Conservation (phyloP, 495 filamentous ascomycete species). For the Achaetomiella virescens region DNA sequence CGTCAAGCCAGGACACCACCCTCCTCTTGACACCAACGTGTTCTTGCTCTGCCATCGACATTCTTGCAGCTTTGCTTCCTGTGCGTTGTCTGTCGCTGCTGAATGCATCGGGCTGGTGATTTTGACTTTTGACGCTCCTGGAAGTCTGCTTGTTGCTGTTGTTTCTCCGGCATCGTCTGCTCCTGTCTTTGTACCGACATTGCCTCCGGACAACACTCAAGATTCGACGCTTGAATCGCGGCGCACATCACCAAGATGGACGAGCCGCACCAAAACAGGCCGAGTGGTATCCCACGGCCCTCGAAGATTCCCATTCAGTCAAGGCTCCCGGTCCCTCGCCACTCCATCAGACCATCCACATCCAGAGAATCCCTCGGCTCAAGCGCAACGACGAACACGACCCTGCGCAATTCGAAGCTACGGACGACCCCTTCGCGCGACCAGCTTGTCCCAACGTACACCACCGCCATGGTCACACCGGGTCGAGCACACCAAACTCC, state of each 20-base stretch:
- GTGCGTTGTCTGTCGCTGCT: no score
- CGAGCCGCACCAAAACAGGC: constrained; percentile 20
- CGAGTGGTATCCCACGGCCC: constrained; percentile 24
- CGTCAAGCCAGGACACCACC: no score
- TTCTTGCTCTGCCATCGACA: no score
- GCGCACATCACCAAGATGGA: constrained; percentile 27
- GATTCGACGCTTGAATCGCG: no score
- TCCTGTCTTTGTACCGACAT: no score
- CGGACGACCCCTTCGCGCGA: constrained; percentile 39
- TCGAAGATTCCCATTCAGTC: constrained; percentile 29
- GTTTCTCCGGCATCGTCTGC: no score
- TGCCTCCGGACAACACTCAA: no score
- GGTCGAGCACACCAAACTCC: constrained; percentile 8
- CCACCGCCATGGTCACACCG: background rate
- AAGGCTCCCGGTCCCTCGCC: constrained; percentile 27
- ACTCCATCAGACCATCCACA: constrained; percentile 24
- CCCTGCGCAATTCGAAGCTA: constrained; percentile 35
- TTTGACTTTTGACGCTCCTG: no score
- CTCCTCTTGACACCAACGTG: no score
- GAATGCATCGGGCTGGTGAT: no score
- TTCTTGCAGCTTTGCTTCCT: no score
- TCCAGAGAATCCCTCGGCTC: constrained; percentile 26
- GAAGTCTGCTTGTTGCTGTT: no score
- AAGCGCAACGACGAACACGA: background rate
- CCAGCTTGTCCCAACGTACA: constrained; percentile 24